Percentiles rank a stretch among this genome's conserved stretches.
phyloP scores from a whole-genome alignment of 208 protist species.

The Borovskyia barvae region DNA sequence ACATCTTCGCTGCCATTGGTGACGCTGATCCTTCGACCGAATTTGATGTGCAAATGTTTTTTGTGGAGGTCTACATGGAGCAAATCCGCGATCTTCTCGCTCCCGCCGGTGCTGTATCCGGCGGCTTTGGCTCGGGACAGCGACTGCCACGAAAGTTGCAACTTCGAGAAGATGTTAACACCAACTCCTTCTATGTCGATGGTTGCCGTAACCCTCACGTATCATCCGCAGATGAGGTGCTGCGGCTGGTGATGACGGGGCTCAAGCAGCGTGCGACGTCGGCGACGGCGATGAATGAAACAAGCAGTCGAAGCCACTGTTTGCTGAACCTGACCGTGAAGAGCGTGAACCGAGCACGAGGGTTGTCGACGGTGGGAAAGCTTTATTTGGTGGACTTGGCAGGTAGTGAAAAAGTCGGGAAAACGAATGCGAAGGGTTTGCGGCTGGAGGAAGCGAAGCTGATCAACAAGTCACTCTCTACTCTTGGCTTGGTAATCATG shows the following conservation, averaged over 20 bases:
- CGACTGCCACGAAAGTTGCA: slow-evolving; percentile 26
- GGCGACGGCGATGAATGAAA: slow-evolving; percentile 87
- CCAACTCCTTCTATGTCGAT: slow-evolving; percentile 86
- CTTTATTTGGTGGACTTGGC: slow-evolving; percentile 91
- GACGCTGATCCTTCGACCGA: slow-evolving; percentile 62
- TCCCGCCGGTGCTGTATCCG: slow-evolving; percentile 5
- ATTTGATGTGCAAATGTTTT: slow-evolving; percentile 94
- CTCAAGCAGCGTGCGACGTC: slow-evolving; percentile 69
- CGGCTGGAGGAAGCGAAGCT: slow-evolving; percentile 91
- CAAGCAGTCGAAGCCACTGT: slow-evolving; percentile 85
- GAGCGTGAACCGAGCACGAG: slow-evolving; percentile 38
- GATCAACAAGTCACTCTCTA: slow-evolving; percentile 91
- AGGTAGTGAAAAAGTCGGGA: slow-evolving; percentile 86
- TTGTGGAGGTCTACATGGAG: slow-evolving; percentile 98
- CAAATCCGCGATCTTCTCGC: slow-evolving; percentile 93
- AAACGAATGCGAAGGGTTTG: slow-evolving; percentile 78
- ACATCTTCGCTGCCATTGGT: slow-evolving; percentile 88
- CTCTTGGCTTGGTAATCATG: slow-evolving; percentile 85
- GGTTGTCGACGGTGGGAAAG: slow-evolving; percentile 80
- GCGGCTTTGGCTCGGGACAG: not conserved
- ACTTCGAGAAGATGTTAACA: slow-evolving; percentile 71
- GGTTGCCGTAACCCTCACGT: slow-evolving; percentile 87
- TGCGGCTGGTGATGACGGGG: slow-evolving; percentile 80
- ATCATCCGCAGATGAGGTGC: slow-evolving; percentile 73
- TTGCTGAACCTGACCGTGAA: slow-evolving; percentile 83